Evolutionary conservation across 1,284 basidiomycete species (phyloP).

Genomic region (Rhizoctonia solani): DNA sequence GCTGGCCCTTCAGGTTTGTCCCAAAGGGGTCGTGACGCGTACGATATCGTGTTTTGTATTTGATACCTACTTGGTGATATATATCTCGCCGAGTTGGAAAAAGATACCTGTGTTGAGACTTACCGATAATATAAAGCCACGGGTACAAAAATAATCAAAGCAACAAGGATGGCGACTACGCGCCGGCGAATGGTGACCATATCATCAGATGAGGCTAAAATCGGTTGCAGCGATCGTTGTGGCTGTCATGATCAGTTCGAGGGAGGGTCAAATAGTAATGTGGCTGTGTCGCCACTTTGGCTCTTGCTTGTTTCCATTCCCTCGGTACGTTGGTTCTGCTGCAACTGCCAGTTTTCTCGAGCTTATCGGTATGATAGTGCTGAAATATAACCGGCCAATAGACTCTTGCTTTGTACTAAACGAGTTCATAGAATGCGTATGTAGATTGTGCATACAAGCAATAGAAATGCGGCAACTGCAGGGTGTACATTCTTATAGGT

Average conservation of each 20-base stretch:
- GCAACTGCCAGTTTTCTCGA: too few relatives aligned
- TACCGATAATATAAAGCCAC: constrained; percentile 13
- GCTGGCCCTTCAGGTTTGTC: constrained; percentile 58
- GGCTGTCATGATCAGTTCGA: not conserved
- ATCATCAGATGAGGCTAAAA: not conserved
- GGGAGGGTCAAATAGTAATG: too few relatives aligned
- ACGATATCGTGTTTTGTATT: constrained; percentile 48
- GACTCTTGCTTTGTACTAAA: too few relatives aligned
- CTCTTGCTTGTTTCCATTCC: too few relatives aligned
- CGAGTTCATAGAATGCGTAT: too few relatives aligned
- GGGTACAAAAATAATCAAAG: not conserved
- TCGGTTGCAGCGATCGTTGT: constrained; percentile 17
- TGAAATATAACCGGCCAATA: too few relatives aligned
- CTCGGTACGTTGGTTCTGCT: too few relatives aligned
- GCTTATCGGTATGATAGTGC: too few relatives aligned
- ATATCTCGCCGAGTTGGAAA: not conserved
- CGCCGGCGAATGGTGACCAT: constrained; percentile 22
- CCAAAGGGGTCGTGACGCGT: constrained; percentile 67
- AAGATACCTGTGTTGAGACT: not conserved
- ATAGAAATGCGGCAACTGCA: too few relatives aligned
- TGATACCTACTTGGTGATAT: not conserved
- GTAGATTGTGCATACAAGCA: too few relatives aligned
- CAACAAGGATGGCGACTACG: not conserved
- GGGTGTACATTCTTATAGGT: too few relatives aligned
- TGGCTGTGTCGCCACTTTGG: not conserved